Evolutionary conservation across 2,329 filamentous ascomycete genomes (phyloP), one percentile per base, ranked within the genome.

Genomic region (Diaporthe sp.): DNA sequence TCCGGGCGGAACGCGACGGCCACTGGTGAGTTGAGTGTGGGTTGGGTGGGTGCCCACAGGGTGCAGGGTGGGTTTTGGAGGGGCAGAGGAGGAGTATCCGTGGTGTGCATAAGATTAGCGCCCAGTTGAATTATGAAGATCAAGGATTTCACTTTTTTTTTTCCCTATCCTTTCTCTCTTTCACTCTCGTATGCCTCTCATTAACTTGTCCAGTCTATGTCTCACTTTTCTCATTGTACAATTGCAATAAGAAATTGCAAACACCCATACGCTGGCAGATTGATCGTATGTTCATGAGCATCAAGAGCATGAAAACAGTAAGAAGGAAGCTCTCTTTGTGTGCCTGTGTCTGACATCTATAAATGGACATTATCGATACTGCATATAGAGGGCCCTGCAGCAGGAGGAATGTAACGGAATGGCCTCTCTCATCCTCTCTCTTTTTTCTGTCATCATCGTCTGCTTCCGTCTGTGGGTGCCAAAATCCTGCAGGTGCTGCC

Each of bases 81-180:
- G 64, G 64, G 64, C 47, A 68, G 45, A 25, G 35, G 9, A 17
- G 42, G 15, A 12, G 47, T 22, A 15, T n/a, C n/a, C n/a, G n/a
- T n/a, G n/a, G 64, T 68, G 45, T 10, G 33, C 47, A 68, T 68
- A 54, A 68, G 47, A 54, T 68, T 40, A 40, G 35, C 47, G 52
- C 45, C 47, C 64, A 3, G 47, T 68, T 38, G n/a, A 54, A 68
- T 68, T 54, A 40, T 22, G 6, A 19, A 45, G 13, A 40, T 54
- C 33, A 40, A 19, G 64, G 17, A 68, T 40, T 68, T 54, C n/a
- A n/a, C 30, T 47, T 30, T 61, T 15, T 25, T 19, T 8, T 57
- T 35, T 54, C 50, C 22, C 17, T 47, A 8, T 33, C 19, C 28
- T 9, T 47, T 47, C 42, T 4, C 15, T 45, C 15, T 52, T 10